phyloP scores from a whole-genome alignment of 148 eudicot genomes.

The Vaccinium macrocarpon region DNA sequence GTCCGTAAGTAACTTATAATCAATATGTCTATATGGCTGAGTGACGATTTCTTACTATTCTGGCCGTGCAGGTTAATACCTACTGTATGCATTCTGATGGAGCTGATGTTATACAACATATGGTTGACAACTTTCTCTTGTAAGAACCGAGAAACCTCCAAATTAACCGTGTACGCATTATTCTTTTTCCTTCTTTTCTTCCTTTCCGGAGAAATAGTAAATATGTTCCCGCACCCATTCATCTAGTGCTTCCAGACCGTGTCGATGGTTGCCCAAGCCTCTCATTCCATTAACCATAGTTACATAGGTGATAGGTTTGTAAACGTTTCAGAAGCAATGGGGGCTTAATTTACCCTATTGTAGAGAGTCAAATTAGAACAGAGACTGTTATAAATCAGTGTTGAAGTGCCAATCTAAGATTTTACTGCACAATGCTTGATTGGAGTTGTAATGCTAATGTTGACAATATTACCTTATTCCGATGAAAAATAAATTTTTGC shows the following conservation, averaged over 20 bases:
- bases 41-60: neutral
- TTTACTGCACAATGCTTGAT: neutral
- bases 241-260: neutral
- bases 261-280: neutral
- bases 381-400: neutral
- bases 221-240: neutral
- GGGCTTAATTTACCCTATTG: neutral
- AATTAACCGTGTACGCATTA: neutral
- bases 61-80: conserved; percentile 27
- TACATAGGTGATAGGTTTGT: neutral
- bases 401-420: neutral
- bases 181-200: neutral
- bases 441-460: neutral
- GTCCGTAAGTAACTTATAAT: neutral
- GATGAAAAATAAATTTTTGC: neutral
- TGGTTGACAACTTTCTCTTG: conserved; percentile 30
- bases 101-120: conserved; percentile 39
- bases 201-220: neutral
- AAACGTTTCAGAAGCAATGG: neutral
- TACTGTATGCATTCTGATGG: conserved; percentile 29
- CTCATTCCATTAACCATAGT: neutral
- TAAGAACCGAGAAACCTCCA: conserved; percentile 1
- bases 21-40: neutral
- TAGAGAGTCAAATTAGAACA: neutral
- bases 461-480: neutral